Percentiles rank a stretch among this genome's conserved stretches.
Conservation (phyloP, 306 rosid genomes). For the Quercus variabilis region DNA sequence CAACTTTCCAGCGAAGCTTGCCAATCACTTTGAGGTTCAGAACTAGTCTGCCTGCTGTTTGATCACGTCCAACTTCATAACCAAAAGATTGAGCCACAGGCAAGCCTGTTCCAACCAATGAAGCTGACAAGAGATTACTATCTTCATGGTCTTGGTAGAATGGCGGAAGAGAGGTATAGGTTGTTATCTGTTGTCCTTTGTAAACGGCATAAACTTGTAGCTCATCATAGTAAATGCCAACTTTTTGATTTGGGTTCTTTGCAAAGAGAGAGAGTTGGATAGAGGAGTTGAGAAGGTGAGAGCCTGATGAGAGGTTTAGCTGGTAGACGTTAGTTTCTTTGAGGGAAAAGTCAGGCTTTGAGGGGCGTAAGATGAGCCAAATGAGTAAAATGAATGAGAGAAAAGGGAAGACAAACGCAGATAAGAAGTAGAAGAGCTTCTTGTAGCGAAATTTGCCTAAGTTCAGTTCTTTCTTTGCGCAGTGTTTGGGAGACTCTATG, state of each 20-base stretch:
- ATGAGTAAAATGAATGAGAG: conserved; percentile 47
- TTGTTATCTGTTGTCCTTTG: conserved; percentile 75
- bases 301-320: conserved; percentile 54
- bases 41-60: conserved; percentile 53
- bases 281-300: conserved; percentile 70
- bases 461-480: conserved; percentile 55
- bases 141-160: conserved; percentile 76
- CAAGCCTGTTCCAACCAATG: conserved; percentile 50
- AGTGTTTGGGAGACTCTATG: conserved; percentile 73
- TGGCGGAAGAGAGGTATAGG: conserved; percentile 57
- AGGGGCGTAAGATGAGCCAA: conserved; percentile 66
- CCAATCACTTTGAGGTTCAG: conserved; percentile 64
- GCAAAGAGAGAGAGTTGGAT: conserved; percentile 74
- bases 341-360: conserved; percentile 78
- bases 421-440: conserved; percentile 48
- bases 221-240: conserved; percentile 80
- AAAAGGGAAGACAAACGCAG: conserved; percentile 53
- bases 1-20: conserved; percentile 80
- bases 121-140: conserved; percentile 59
- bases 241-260: conserved; percentile 76
- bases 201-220: conserved; percentile 61
- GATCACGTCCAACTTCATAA: conserved; percentile 71
- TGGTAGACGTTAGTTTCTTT: conserved; percentile 67
- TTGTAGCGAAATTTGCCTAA: conserved; percentile 45
- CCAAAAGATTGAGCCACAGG: conserved; percentile 79